These are phyloP conservation scores for Mucuna pruriens DNA, from an alignment of 306 rosid genomes.

Conservation along the genomic window DNA sequence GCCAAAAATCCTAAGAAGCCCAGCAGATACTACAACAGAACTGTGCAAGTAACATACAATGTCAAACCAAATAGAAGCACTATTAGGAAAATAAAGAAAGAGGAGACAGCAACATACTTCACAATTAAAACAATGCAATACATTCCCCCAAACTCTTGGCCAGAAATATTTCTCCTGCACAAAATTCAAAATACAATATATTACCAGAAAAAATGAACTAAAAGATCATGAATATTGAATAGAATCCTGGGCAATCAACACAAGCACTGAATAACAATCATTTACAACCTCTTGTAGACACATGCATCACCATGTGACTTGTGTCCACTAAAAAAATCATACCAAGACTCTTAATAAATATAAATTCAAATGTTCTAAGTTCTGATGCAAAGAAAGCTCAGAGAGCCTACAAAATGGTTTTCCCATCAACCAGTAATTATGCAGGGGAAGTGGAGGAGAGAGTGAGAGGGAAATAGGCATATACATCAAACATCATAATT, in stretches of 20 bases:
- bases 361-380: not conserved
- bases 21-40: slow-evolving; percentile 94
- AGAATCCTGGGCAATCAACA: slow-evolving; percentile 10
- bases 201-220: slow-evolving; percentile 17
- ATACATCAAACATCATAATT: slow-evolving; percentile 18
- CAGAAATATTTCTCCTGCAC: slow-evolving; percentile 98
- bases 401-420: slow-evolving; percentile 8
- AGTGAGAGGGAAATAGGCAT: not conserved
- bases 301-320: not conserved
- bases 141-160: slow-evolving; percentile 99
- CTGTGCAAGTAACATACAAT: slow-evolving; percentile 49
- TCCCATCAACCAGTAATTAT: not conserved
- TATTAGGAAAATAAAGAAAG: slow-evolving; percentile 10
- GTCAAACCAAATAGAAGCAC: slow-evolving; percentile 32
- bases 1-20: slow-evolving; percentile 94
- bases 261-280: slow-evolving; percentile 21
- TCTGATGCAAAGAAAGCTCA: slow-evolving; percentile 4
- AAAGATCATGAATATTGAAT: not conserved
- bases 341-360: not conserved
- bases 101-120: slow-evolving; percentile 61
- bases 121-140: slow-evolving; percentile 91
- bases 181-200: slow-evolving; percentile 32
- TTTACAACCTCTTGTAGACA: slow-evolving; percentile 26
- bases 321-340: not conserved
- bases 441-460: not conserved